Percentiles rank a stretch among this genome's conserved stretches.
Conservation (phyloP, 2,329 filamentous ascomycete genomes). For the Epichloe sibirici region DNA sequence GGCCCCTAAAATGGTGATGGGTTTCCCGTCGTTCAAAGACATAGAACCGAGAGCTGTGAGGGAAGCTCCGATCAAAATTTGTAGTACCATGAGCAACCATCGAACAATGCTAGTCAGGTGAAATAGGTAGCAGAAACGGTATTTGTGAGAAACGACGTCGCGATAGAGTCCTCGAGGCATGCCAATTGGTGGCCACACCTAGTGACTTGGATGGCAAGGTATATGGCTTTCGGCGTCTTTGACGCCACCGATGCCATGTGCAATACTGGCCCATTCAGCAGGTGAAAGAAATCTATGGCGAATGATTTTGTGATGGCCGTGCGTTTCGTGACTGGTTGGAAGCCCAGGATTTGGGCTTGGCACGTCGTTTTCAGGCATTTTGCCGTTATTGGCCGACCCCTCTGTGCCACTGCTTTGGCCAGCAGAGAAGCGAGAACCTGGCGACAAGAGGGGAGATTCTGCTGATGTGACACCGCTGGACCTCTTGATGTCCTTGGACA, state of each 20-base stretch:
- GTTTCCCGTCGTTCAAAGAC: conserved; percentile 22
- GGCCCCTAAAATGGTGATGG: conserved; percentile 37
- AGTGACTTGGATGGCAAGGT: conserved; percentile 28
- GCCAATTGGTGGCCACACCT: conserved; percentile 33
- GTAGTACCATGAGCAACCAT: conserved; percentile 35
- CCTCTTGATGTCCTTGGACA: background rate
- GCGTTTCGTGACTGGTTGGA: conserved; percentile 4
- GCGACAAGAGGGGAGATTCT: background rate
- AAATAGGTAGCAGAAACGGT: conserved; percentile 32
- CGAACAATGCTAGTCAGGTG: conserved; percentile 29
- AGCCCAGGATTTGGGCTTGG: background rate
- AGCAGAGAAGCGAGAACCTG: background rate
- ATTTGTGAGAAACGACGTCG: conserved; percentile 32
- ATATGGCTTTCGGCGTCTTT: conserved; percentile 30
- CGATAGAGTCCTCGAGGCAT: conserved; percentile 37
- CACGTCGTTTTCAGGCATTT: background rate
- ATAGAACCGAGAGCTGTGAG: conserved; percentile 38
- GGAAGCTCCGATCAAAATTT: conserved; percentile 35
- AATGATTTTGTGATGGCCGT: conserved; percentile 9
- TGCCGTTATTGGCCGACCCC: background rate
- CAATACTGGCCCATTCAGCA: conserved; percentile 34
- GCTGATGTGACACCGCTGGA: background rate
- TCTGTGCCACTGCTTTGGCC: background rate
- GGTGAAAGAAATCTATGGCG: conserved; percentile 29
- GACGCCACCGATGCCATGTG: conserved; percentile 34